Percentiles rank a stretch among this genome's conserved stretches.
These are phyloP conservation scores for Cochlearia excelsa DNA, from an alignment of 345 rosid species.

Conservation along the genomic window DNA sequence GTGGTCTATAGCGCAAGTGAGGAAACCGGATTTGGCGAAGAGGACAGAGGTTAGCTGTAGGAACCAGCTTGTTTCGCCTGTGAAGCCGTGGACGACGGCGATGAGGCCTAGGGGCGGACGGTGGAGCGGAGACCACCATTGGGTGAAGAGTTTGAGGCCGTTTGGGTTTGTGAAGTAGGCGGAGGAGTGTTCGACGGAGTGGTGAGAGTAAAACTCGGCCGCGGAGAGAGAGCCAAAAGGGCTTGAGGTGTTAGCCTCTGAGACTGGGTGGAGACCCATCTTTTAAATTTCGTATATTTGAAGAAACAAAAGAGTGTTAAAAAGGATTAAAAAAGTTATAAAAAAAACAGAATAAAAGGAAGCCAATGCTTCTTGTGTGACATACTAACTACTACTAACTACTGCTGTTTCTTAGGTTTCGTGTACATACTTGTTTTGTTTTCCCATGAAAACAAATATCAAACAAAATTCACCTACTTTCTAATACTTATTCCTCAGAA, in stretches of 20 bases:
- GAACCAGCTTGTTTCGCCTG: constrained; percentile 87
- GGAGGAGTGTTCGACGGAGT: constrained; percentile 65
- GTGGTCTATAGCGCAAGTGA: constrained; percentile 86
- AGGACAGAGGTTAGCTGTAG: constrained; percentile 66
- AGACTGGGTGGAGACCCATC: constrained; percentile 64
- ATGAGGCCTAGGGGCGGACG: constrained; percentile 47
- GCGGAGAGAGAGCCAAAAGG: constrained; percentile 64
- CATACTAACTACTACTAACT: neutral
- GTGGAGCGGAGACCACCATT: constrained; percentile 77
- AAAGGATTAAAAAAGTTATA: neutral
- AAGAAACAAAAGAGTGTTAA: constrained; percentile 5
- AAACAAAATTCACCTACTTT: constrained; percentile 10
- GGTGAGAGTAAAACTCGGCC: constrained; percentile 72
- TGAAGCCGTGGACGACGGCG: constrained; percentile 90
- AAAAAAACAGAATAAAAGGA: neutral
- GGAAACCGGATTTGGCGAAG: constrained; percentile 76
- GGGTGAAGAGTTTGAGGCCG: constrained; percentile 77
- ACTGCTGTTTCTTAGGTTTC: constrained; percentile 22
- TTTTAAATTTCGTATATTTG: constrained; percentile 24
- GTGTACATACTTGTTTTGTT: constrained; percentile 4
- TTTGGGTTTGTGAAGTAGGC: constrained; percentile 67
- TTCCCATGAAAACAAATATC: too few species aligned
- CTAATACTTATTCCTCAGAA: neutral
- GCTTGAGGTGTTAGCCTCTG: constrained; percentile 61
- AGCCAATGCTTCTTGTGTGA: constrained; percentile 32